Percentiles rank a stretch among this genome's conserved stretches.
phyloP scores from a whole-genome alignment of 768 basidiomycete genomes.

The Dentipellis fragilis region DNA sequence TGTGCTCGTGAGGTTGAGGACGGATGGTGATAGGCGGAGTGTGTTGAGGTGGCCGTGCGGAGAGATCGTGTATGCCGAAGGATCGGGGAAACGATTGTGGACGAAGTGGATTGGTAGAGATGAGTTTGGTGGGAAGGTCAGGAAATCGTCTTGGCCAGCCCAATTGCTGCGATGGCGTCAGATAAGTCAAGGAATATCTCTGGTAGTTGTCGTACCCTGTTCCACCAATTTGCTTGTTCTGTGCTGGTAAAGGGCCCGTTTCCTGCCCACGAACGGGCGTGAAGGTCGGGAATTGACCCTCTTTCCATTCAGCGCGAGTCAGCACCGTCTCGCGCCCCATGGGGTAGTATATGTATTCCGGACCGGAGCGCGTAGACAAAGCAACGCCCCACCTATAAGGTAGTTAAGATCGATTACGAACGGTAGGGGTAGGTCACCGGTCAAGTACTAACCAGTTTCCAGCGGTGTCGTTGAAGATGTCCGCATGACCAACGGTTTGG shows the following conservation, averaged over 20 bases:
- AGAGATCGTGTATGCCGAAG: constrained; percentile 12
- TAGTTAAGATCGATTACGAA: no score
- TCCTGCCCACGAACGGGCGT: constrained; percentile 6
- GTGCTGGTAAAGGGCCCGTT: constrained; percentile 1
- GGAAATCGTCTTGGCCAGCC: constrained; percentile 9
- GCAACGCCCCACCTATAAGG: constrained; percentile 17
- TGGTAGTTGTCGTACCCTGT: neutral
- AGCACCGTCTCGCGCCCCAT: constrained; percentile 29
- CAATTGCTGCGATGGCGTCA: neutral
- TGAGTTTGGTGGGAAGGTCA: constrained; percentile 16
- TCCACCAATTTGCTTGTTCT: neutral
- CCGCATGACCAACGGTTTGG: constrained; percentile 30
- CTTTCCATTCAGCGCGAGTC: constrained; percentile 22
- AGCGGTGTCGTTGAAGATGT: constrained; percentile 23
- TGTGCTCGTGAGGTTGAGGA: constrained; percentile 21
- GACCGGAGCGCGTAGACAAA: constrained; percentile 14
- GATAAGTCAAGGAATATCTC: neutral
- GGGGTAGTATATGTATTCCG: constrained; percentile 4
- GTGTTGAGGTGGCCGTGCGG: constrained; percentile 17
- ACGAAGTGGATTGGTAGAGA: constrained; percentile 20
- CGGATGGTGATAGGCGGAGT: constrained; percentile 16
- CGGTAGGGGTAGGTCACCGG: no score
- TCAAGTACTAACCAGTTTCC: constrained; percentile 15
- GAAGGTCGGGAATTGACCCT: constrained; percentile 19
- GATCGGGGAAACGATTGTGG: constrained; percentile 21